A percentile compares a stretch with the other conserved stretches of the same genome.
Evolutionary conservation across 108 stramenopile species (phyloP).

Genomic region (Cyclotella choctawhatcheeana): DNA sequence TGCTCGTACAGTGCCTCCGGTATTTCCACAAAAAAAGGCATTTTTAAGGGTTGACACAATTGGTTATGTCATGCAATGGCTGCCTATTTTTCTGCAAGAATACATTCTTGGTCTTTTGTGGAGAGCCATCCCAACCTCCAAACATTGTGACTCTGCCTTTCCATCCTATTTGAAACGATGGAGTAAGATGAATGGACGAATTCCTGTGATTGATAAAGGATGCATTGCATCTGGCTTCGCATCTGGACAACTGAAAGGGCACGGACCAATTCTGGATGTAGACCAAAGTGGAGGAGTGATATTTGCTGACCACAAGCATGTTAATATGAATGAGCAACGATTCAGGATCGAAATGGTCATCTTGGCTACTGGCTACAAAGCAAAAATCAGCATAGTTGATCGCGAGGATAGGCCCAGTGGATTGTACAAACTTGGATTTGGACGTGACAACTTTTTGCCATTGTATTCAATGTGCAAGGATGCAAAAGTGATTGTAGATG

Average conservation of each 20-base stretch:
- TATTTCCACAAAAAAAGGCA: conserved; percentile 45
- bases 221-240: conserved; percentile 44
- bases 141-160: conserved; percentile 46
- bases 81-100: conserved; percentile 49
- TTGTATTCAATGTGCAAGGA: conserved; percentile 53
- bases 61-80: conserved; percentile 35
- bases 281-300: conserved; percentile 16
- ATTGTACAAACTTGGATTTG: conserved; percentile 57
- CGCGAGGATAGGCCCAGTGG: conserved; percentile 60
- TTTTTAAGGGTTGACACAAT: conserved; percentile 56
- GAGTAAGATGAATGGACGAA: conserved; percentile 45
- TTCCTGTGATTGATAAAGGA: conserved; percentile 64
- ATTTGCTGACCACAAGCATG: conserved; percentile 23
- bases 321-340: background rate
- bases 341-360: conserved; percentile 54
- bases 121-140: conserved; percentile 36
- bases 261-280: conserved; percentile 48
- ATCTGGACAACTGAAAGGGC: conserved; percentile 52
- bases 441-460: conserved; percentile 56
- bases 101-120: conserved; percentile 40
- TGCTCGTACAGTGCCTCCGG: conserved; percentile 56
- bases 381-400: conserved; percentile 41
- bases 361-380: conserved; percentile 55
- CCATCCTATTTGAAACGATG: conserved; percentile 50
- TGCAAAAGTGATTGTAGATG: conserved; percentile 30